Evolutionary conservation across 495 filamentous ascomycete genomes (phyloP), one percentile per base, ranked within the genome.

Genomic region (Tuber indicum): DNA sequence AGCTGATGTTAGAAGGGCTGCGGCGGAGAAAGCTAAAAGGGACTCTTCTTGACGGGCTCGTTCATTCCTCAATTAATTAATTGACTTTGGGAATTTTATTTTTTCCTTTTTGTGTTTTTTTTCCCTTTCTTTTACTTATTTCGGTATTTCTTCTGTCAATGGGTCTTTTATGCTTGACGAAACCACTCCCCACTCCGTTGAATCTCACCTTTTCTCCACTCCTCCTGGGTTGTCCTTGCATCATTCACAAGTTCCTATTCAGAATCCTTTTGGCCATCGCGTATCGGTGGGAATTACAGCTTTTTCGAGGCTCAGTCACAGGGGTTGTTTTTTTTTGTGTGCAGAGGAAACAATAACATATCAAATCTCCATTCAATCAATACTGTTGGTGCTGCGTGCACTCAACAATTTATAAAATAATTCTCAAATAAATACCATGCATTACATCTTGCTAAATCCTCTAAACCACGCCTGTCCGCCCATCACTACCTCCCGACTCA

Each of bases 1-100:
- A 5, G 91, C 86, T n/a, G 85, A 87, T 43, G 87, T 86, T 14
- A 87, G 91, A 47, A 84, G 85, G 77, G 84, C 79, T 41, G 72
- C 71, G 6, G 71, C 74, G 14, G 81, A 78, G 47, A 71, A 77
- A 46, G 79, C 74, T 10, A 78, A 71, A 39, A 76, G 75, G 46
- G 76, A 69, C 17, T 66, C 58, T 36, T 36, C 58, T 19, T 36
- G 14, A 36, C 2, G 12, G 14, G 12, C 5, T 62, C 32, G 5
- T 66, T 66, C 58, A 36, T 17, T 36, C 47, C 26, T 36, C 58
- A 66, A 66, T 36, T 32, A 66, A 66, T 19, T 32, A 32, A 26
- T 19, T 26, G 26, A 36, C 58, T 36, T 66, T 26, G 58, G 1
- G 23, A 26, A 3, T 3, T n/a, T 58, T 26, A 7, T 23, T 23